phyloP scores from a whole-genome alignment of 345 rosid genomes.

The Populus davidiana region DNA sequence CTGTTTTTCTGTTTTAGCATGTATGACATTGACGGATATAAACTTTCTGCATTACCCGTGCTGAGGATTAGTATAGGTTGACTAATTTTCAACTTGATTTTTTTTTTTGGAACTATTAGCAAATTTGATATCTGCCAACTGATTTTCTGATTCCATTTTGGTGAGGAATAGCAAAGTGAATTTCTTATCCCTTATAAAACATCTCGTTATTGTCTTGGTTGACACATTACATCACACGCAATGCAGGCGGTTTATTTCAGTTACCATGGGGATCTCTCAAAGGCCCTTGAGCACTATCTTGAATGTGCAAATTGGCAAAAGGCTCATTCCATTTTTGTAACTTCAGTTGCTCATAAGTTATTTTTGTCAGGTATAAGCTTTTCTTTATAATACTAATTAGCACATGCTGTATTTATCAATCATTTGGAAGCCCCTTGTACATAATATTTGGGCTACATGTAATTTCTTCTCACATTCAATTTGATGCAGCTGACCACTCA shows the following conservation, averaged over 20 bases:
- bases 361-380: slow-evolving; percentile 65
- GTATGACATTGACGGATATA: neutral
- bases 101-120: neutral
- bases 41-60: neutral
- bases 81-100: neutral
- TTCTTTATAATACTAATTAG: slow-evolving; percentile 8
- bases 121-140: neutral
- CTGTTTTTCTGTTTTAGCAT: neutral
- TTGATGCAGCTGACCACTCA: slow-evolving; percentile 61
- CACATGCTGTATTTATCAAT: neutral
- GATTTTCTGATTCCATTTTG: neutral
- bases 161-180: neutral
- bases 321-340: slow-evolving; percentile 78
- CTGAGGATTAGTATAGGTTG: neutral
- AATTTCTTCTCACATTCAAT: slow-evolving; percentile 4
- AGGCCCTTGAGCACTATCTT: slow-evolving; percentile 87
- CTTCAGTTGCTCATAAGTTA: slow-evolving; percentile 66
- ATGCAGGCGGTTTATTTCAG: slow-evolving; percentile 75
- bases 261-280: slow-evolving; percentile 59
- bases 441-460: neutral
- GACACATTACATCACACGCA: slow-evolving; percentile 12
- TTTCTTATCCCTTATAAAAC: neutral
- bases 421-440: neutral
- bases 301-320: slow-evolving; percentile 84
- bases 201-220: neutral